Base-by-base conservation (phyloP, 176 grass and related monocot species). In the Lolium perenne region DNA sequence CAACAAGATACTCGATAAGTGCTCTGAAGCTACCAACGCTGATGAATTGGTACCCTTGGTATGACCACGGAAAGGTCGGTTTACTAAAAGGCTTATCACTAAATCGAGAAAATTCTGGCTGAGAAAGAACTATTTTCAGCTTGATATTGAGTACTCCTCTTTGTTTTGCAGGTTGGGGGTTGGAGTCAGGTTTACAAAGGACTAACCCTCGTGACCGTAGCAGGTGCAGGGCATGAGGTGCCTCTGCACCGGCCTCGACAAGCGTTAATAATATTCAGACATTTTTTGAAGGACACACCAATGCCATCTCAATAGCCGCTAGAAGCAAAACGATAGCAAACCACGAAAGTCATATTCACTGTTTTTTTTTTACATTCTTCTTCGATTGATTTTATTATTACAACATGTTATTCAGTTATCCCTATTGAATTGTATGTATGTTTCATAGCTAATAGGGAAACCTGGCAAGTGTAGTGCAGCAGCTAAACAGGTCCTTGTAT, bases 101-200 rank as follows among this genome's bases (percentile, higher is more conserved):
- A 4, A 61, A 74, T 74, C 25, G 3, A 78, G 54, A 29, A 81
- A 77, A 65, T 72, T 78, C 47, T 49, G 9, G 10, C 55, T 2
- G 1, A 62, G 46, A 83, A 77, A 22, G 1, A 45, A 17, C 16
- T 3, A 23, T 80, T 80, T 66, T 6, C 20, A 61, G 54, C 23
- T 11, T 74, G 4, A 58, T 25, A 51, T 43, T 18, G 5, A 72
- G 14, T 80, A 7, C 3, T 76, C 3, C 1, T 73, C 25, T 61
- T 60, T 12, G 77, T 87, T n/a, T 62, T 38, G 78, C 82, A 99
- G 97, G 92, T 99, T 89, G 97, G 94, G 70, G 97, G 97, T 12
- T 94, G 94, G 92, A 96, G 90, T 79, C 97, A 99, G 85, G 87
- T 96, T 71, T 99, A 94, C 71, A 87, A 94, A 88, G 97, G 97